A percentile compares a stretch with the other conserved stretches of the same genome.
These are phyloP conservation scores for Psidium friedrichsthalianum DNA, from an alignment of 345 rosid species.

Conservation along the genomic window DNA sequence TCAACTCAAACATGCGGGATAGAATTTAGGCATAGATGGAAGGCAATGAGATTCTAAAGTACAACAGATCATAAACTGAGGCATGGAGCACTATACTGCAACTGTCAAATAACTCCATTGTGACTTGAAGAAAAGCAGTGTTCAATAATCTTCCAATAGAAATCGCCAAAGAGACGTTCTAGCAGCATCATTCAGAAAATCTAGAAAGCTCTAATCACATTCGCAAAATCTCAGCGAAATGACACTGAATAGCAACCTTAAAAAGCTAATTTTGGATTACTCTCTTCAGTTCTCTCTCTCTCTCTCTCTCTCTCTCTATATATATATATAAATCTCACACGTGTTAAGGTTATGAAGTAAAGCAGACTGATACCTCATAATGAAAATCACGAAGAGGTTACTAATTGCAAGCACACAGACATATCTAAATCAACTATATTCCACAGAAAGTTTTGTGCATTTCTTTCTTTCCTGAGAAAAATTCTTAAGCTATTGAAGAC, in stretches of 20 bases:
- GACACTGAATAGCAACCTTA: neutral
- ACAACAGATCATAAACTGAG: neutral
- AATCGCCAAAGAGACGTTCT: neutral
- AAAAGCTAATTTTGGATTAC: neutral
- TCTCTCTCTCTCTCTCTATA: no score
- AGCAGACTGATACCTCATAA: neutral
- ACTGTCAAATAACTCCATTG: neutral
- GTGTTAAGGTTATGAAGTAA: neutral
- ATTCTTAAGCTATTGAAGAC: neutral
- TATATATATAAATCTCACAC: neutral
- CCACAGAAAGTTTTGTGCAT: neutral
- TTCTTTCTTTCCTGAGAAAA: neutral
- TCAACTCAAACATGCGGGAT: neutral
- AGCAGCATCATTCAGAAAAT: neutral
- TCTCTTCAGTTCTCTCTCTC: neutral
- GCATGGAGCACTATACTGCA: neutral
- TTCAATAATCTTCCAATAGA: neutral
- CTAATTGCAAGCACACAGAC: neutral
- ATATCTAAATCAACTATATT: neutral
- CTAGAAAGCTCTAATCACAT: neutral
- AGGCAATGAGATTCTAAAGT: neutral
- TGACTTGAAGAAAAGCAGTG: neutral
- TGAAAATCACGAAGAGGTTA: neutral
- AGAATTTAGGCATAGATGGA: neutral
- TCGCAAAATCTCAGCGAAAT: neutral